Evolutionary conservation across 1,284 basidiomycete species (phyloP), one percentile per base, ranked within the genome.

Genomic region (Phellopilus nigrolimitatus): DNA sequence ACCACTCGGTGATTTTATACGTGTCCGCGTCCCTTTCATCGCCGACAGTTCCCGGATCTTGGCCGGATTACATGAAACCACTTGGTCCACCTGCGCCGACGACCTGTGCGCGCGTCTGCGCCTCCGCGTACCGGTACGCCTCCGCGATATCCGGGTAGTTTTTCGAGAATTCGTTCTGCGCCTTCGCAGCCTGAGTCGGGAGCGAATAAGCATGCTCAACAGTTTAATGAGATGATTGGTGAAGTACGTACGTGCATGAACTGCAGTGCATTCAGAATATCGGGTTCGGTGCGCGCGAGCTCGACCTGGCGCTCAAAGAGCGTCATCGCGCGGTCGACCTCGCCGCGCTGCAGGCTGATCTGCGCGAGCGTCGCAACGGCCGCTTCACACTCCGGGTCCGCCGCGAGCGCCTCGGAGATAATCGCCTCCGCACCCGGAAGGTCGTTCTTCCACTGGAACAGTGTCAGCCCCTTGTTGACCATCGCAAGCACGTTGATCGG

Each of bases 381-480:
- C 9, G 95, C 91, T 66, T 99, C 97, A 70, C 95, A 99, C 60
- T 95, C 93, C 13, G 88, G 76, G 68, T 97, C 95, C 56, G 94
- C 82, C 43, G 76, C 72, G 33, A 99, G 74, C 0, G 97, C 97
- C 66, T 97, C 86, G 55, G 84, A 74, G 66, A 94, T 97, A 60
- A 93, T 87, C 22, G 74, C 68, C 66, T 97, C 94, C 6, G 95
- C 95, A 0, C 80, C 82, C 2, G 70, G 72, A 49, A 91, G 78
- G 64, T 97, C 93, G 66, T 95, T 90, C 69, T 93, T 91, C 89
- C 90, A 95, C 72, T 98, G 95, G 79, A 88, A 98, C 46, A 98
- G 66, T 0, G 93, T 88, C 22, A 99, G 82, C 17, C 95, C 95
- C 69, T 97, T 97, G 83, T 99, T 99, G 58, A 99, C 95, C 57